Base-by-base conservation (phyloP, 2,329 filamentous ascomycete species). In the Curvularia lunata region DNA sequence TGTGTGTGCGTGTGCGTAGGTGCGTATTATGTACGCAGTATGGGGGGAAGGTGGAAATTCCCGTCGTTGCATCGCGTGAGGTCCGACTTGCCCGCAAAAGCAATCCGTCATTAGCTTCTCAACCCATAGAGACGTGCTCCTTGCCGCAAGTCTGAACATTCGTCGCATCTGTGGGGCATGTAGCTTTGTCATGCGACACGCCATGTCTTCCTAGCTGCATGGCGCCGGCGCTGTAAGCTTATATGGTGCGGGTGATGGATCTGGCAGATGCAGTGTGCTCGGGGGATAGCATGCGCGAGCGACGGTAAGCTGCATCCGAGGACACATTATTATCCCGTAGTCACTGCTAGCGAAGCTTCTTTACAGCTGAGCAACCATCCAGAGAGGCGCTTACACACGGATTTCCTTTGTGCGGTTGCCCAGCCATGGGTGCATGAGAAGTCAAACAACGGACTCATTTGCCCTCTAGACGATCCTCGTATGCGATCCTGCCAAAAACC, bases 361-460 rank as follows among this genome's bases (percentile, higher is more conserved):
- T 34, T 52, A 53, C 43, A 50, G 59, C 48, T 58, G 32, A 21
- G n/a, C 40, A 51, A 42, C 2, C 12, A 27, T 27, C 25, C 4
- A 27, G 25, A 12, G 40, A 40, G 57, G 43, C 45, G 38, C 48
- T 38, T 46, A 47, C 19, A 32, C 30, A 19, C 30, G 25, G 37
- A 43, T 34, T 48, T 19, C 27, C 54, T 47, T 27, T 51, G 51
- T 47, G 30, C 50, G 42, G 18, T 48, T 46, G 61, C 48, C 49
- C 43, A 59, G 59, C 18, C 42, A 55, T 42, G 41, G 30, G 55
- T 65, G 61, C 62, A 60, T 48, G 30, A 53, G n/a, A 58, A 51
- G 52, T 68, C 66, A 66, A 72, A 66, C 68, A 65, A 48, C 69
- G 65, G 69, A 68, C 70, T 67, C 61, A 57, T 53, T 45, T 63